Evolutionary conservation across 441 rosid species (phyloP).

Genomic region (Gossypium gossypioides): DNA sequence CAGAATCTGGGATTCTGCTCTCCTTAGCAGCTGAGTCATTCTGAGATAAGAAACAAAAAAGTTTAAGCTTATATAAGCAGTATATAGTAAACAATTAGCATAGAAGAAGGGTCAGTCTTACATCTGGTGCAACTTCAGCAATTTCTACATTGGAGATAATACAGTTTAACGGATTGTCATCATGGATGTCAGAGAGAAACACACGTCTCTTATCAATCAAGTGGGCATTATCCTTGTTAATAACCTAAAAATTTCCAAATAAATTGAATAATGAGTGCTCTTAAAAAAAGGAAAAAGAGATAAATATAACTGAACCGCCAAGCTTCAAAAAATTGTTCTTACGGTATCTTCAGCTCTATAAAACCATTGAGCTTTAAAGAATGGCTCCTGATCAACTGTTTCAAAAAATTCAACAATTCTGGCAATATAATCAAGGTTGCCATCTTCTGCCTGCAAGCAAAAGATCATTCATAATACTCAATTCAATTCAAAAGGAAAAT

Average conservation of each 20-base stretch:
- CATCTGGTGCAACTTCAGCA: conserved; percentile 40
- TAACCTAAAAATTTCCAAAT: conserved; percentile 37
- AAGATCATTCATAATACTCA: not conserved
- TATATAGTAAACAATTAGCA: not conserved
- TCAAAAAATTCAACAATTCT: conserved; percentile 63
- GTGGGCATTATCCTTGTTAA: conserved; percentile 42
- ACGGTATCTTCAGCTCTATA: conserved; percentile 82
- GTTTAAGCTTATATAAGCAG: not conserved
- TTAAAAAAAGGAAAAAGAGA: not conserved
- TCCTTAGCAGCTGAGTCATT: conserved; percentile 22
- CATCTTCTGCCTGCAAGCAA: conserved; percentile 36
- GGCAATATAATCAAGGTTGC: conserved; percentile 44
- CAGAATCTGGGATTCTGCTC: conserved; percentile 22
- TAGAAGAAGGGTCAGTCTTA: conserved; percentile 20
- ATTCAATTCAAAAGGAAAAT: not conserved
- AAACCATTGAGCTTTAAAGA: conserved; percentile 84
- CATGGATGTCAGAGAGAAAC: conserved; percentile 70
- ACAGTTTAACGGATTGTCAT: conserved; percentile 81
- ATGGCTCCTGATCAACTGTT: conserved; percentile 49
- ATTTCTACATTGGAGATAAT: conserved; percentile 56
- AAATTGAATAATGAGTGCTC: not conserved
- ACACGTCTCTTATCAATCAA: conserved; percentile 59
- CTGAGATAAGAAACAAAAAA: conserved; percentile 12
- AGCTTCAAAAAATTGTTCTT: conserved; percentile 15
- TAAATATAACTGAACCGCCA: not conserved